These are phyloP conservation scores for Phialophora macrospora DNA, from an alignment of 2,329 filamentous ascomycete genomes.

Conservation along the genomic window DNA sequence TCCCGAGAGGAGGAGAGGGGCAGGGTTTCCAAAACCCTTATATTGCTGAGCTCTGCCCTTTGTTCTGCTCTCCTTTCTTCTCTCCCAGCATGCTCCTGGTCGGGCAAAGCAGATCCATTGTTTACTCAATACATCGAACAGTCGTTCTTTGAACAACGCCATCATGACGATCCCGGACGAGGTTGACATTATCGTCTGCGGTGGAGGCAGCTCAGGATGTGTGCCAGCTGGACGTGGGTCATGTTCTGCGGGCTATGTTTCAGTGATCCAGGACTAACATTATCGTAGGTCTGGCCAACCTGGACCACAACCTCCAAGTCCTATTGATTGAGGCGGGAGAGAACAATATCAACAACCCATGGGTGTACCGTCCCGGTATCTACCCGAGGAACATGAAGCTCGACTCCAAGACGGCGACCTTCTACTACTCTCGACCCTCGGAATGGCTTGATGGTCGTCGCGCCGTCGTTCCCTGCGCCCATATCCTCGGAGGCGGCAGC, in stretches of 20 bases:
- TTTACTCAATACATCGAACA: neutral
- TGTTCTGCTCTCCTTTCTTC: slow-evolving; percentile 18
- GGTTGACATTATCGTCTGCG: slow-evolving; percentile 80
- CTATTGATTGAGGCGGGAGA: slow-evolving; percentile 73
- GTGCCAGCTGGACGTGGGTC: slow-evolving; percentile 47
- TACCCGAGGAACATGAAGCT: slow-evolving; percentile 77
- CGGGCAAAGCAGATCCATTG: slow-evolving; percentile 32
- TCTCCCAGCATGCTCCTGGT: slow-evolving; percentile 37
- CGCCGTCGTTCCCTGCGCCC: slow-evolving; percentile 75
- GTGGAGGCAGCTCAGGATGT: slow-evolving; percentile 67
- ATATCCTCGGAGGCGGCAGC: slow-evolving; percentile 72
- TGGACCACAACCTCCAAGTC: slow-evolving; percentile 74
- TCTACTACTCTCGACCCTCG: slow-evolving; percentile 77
- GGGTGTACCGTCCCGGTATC: slow-evolving; percentile 74
- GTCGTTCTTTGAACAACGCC: slow-evolving; percentile 15
- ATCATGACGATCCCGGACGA: slow-evolving; percentile 72
- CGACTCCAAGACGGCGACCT: slow-evolving; percentile 79
- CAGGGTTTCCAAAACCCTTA: slow-evolving; percentile 20
- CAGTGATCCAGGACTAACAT: slow-evolving; percentile 48
- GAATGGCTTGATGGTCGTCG: slow-evolving; percentile 72
- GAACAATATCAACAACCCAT: slow-evolving; percentile 77
- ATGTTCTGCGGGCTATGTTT: slow-evolving; percentile 11
- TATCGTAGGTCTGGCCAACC: slow-evolving; percentile 63
- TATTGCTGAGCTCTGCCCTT: slow-evolving; percentile 24
- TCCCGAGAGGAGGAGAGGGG: slow-evolving; percentile 31